A percentile compares a stretch with the other conserved stretches of the same genome.
Conservation (phyloP, 495 filamentous ascomycete species). For the Astrothelium subdiscretum region DNA sequence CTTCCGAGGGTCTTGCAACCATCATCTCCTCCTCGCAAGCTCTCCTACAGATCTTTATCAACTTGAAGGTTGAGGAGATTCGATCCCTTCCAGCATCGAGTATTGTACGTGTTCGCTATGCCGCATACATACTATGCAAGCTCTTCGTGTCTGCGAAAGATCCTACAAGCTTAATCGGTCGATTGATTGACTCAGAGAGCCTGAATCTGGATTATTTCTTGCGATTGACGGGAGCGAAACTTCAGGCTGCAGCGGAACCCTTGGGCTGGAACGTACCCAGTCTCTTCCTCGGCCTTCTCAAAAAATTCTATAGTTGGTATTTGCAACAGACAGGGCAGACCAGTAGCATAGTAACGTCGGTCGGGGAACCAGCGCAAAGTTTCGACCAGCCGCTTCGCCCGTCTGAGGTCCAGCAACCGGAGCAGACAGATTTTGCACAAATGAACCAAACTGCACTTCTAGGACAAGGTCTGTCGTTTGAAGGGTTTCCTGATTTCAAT, state of each 20-base stretch:
- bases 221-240: constrained; percentile 1
- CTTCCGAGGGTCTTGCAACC: constrained; percentile 5
- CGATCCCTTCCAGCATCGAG: constrained; percentile 11
- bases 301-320: neutral
- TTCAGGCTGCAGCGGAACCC: neutral
- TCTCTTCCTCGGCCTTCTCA: constrained; percentile 13
- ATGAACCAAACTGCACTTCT: neutral
- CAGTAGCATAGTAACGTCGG: neutral
- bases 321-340: neutral
- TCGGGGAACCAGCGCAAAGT: neutral
- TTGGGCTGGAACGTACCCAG: constrained; percentile 3
- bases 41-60: constrained; percentile 10
- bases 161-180: constrained; percentile 2
- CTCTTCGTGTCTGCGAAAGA: constrained; percentile 9
- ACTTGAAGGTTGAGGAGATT: neutral
- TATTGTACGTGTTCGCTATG: constrained; percentile 14
- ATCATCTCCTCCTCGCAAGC: constrained; percentile 8
- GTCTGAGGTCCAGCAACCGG: neutral
- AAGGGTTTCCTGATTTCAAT: neutral
- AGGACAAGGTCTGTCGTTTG: neutral
- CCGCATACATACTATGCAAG: constrained; percentile 13
- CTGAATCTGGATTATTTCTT: constrained; percentile 11
- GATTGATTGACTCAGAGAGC: constrained; percentile 5
- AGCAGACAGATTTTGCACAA: neutral
- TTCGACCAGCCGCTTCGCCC: neutral